Conservation (phyloP, 192 early-diverging fungal species). For the Coemansia sp. region DNA sequence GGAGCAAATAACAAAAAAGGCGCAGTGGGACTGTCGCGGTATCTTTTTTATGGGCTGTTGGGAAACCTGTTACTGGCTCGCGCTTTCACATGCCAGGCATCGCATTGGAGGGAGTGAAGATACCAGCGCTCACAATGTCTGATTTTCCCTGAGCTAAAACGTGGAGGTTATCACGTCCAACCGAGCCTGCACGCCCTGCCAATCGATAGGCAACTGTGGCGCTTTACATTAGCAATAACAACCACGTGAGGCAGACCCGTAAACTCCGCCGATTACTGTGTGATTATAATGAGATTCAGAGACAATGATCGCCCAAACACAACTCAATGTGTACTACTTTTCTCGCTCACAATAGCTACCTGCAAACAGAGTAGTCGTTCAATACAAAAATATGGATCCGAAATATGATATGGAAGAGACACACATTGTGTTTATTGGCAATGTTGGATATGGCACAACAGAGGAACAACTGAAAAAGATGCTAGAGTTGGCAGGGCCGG, state of each 20-base stretch:
- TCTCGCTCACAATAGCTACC: background rate
- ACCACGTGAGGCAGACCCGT: background rate
- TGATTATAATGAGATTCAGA: background rate
- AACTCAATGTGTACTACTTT: background rate
- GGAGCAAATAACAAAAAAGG: background rate
- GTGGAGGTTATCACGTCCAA: constrained; percentile 1
- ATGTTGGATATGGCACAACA: constrained; percentile 86
- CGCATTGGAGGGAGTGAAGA: background rate
- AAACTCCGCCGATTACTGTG: background rate
- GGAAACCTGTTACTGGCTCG: background rate
- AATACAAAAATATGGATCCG: constrained; percentile 21
- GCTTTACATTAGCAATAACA: background rate
- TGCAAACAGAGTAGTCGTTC: no score
- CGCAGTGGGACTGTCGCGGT: background rate
- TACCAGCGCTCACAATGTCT: background rate
- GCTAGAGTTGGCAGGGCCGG: constrained; percentile 90
- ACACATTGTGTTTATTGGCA: constrained; percentile 63
- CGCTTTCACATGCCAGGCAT: constrained; percentile 6
- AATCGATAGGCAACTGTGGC: background rate
- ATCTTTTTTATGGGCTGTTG: background rate
- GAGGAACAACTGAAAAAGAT: constrained; percentile 92
- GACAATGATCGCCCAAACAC: background rate
- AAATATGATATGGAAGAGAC: constrained; percentile 30
- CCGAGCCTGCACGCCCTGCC: background rate
- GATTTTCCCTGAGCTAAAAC: background rate